Evolutionary conservation across 2,329 filamentous ascomycete genomes (phyloP).

Genomic region (Aureobasidium sp.): DNA sequence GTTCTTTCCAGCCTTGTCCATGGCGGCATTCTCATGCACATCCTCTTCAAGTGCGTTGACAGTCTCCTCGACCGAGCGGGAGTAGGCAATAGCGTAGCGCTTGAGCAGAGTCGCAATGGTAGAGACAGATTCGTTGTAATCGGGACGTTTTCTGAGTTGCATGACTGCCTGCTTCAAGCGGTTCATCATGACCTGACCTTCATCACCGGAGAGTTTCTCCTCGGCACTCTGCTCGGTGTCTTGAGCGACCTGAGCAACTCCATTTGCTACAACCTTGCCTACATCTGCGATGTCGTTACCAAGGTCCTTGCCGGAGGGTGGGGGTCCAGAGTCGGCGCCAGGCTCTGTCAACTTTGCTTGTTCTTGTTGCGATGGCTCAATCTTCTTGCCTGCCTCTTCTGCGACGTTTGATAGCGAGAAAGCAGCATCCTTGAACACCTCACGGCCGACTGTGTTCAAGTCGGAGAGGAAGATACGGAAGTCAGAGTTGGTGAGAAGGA

Average conservation of each 20-base stretch:
- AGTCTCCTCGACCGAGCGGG: constrained; percentile 62
- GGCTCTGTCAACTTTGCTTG: constrained; percentile 48
- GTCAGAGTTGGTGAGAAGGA: constrained; percentile 85
- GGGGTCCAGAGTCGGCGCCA: constrained; percentile 43
- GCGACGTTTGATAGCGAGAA: constrained; percentile 71
- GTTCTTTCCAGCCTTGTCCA: constrained; percentile 68
- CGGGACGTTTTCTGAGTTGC: constrained; percentile 65
- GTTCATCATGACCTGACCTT: constrained; percentile 64
- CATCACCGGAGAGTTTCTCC: constrained; percentile 65
- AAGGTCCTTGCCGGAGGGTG: constrained; percentile 57
- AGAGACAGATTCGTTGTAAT: constrained; percentile 83
- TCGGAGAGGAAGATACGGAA: constrained; percentile 83
- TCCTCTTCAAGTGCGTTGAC: constrained; percentile 62
- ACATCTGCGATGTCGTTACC: constrained; percentile 41
- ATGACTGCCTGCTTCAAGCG: constrained; percentile 70
- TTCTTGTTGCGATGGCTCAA: constrained; percentile 62
- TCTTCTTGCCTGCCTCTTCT: constrained; percentile 62
- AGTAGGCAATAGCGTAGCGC: constrained; percentile 72
- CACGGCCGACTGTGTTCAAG: constrained; percentile 66
- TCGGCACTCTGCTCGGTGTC: constrained; percentile 64
- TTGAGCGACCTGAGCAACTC: constrained; percentile 40
- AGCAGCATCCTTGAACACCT: constrained; percentile 82
- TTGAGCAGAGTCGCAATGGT: constrained; percentile 68
- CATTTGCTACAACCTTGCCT: constrained; percentile 39
- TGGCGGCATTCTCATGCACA: constrained; percentile 63